Evolutionary conservation across 2,329 filamentous ascomycete genomes (phyloP).

Genomic region (Myriosclerotinia scirpicola): DNA sequence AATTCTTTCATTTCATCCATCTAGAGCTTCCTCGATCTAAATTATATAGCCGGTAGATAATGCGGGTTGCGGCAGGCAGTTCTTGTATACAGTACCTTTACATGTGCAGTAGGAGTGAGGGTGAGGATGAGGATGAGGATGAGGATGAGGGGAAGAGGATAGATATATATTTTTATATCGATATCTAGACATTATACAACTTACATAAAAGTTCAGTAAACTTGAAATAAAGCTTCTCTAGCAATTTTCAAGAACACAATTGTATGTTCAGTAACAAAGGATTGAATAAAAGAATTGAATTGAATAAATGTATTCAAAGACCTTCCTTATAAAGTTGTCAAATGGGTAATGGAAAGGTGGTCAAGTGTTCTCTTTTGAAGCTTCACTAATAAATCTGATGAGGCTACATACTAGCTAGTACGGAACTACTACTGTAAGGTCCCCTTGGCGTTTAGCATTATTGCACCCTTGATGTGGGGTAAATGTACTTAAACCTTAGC

Average conservation of each 20-base stretch:
- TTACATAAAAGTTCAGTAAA: constrained; percentile 9
- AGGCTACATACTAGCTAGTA: constrained; percentile 12
- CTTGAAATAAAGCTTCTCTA: background rate
- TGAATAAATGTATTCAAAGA: too few species aligned
- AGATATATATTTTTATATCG: background rate
- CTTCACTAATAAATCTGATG: constrained; percentile 5
- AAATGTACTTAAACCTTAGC: too few species aligned
- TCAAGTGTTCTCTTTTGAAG: constrained; percentile 19
- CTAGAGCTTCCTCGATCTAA: background rate
- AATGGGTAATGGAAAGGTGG: constrained; percentile 11
- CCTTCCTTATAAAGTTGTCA: too few species aligned
- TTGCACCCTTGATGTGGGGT: too few species aligned
- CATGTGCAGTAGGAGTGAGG: constrained; percentile 8
- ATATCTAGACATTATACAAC: constrained; percentile 5
- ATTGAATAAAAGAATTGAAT: too few species aligned
- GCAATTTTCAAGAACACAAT: background rate
- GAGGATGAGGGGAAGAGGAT: background rate
- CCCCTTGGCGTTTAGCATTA: too few species aligned
- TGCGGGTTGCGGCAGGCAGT: constrained; percentile 19
- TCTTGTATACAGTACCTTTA: constrained; percentile 8
- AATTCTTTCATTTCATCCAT: background rate
- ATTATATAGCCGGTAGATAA: background rate
- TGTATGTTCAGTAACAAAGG: background rate
- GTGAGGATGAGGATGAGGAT: background rate
- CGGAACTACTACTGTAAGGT: too few species aligned